Base-by-base conservation (phyloP, 192 early-diverging fungal genomes). In the Podila epicladia region DNA sequence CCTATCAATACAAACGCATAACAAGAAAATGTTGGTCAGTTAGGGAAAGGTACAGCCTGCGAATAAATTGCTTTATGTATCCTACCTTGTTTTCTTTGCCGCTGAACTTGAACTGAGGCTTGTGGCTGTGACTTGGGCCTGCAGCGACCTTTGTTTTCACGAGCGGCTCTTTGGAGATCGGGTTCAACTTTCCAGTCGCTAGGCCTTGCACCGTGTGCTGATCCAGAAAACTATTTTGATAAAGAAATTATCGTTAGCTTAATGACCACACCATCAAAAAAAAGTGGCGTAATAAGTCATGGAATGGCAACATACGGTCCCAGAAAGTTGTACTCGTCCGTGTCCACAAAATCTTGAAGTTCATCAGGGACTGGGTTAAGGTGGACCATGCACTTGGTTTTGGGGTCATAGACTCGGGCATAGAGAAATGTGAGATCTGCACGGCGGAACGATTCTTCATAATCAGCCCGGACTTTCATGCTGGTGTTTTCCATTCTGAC, bases 371-470 rank as follows among this genome's bases (percentile, higher is more conserved):
- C 49, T 15, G 90, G 72, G 24, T 82, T 89, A 29, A 98, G 82
- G 55, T 87, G 87, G 4, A 86, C 89, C 64, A 95, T 73, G 0
- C 66, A 22, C 13, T 84, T 72, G 2, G 74, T 50, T 1, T 57
- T 51, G 1, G 94, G 92, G 69, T 96, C 93, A 75, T 93, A 99
- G 5, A 99, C 97, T 0, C 93, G 86, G 65, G 98, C 97, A 75
- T 96, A 93, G 45, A 91, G 74, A 84, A 99, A 99, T 0, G 95
- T 96, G 6, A 92, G 79, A 33, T 98, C 93, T 3, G 98, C 97
- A 31, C 89, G 82, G 20, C 76, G 72, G 65, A 96, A 97, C 5
- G 83, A 73, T 4, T 87, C 75, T 35, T 87, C 84, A 66, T 99
- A 99, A n/a, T 88, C 86, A 3, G 85, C 64, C 0, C 89, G 89